These are phyloP conservation scores for Sugiyamaella novakii DNA, from an alignment of 1,139 yeast genomes.

Conservation along the genomic window DNA sequence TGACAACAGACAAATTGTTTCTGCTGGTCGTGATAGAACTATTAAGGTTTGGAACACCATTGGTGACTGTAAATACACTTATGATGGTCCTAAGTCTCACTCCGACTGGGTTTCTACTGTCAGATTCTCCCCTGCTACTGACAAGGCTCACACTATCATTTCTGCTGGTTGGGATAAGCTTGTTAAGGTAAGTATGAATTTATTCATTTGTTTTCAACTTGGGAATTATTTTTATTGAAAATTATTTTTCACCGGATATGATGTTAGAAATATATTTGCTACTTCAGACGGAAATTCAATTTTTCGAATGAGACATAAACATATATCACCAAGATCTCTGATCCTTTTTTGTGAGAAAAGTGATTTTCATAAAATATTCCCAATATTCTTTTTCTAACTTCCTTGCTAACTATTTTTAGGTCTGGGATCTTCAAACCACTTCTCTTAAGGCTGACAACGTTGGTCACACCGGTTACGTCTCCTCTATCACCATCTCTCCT, in stretches of 20 bases:
- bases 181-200: conserved; percentile 84
- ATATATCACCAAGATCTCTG: conserved; percentile 98
- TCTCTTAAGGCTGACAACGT: conserved; percentile 92
- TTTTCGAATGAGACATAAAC: conserved; percentile 90
- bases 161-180: conserved; percentile 99
- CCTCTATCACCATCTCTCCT: conserved; percentile 97
- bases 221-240: too few species aligned
- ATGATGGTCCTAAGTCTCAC: conserved; percentile 71
- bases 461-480: conserved; percentile 99
- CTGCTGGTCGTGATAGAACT: conserved; percentile 99
- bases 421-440: conserved; percentile 92
- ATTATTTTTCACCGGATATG: conserved; percentile 24
- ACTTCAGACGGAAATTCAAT: conserved; percentile 83
- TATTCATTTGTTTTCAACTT: conserved; percentile 27
- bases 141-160: conserved; percentile 70
- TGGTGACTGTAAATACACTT: conserved; percentile 97
- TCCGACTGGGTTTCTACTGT: conserved; percentile 99
- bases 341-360: conserved; percentile 42
- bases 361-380: too few species aligned
- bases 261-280: conserved; percentile 76
- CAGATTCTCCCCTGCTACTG: conserved; percentile 83
- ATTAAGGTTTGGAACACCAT: conserved; percentile 99
- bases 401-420: conserved; percentile 54
- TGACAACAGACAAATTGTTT: conserved; percentile 97
- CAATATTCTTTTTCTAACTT: too few species aligned